A percentile compares a stretch with the other conserved stretches of the same genome.
Conservation (phyloP, 352 stramenopile species). For the Globisporangium nodosum region DNA sequence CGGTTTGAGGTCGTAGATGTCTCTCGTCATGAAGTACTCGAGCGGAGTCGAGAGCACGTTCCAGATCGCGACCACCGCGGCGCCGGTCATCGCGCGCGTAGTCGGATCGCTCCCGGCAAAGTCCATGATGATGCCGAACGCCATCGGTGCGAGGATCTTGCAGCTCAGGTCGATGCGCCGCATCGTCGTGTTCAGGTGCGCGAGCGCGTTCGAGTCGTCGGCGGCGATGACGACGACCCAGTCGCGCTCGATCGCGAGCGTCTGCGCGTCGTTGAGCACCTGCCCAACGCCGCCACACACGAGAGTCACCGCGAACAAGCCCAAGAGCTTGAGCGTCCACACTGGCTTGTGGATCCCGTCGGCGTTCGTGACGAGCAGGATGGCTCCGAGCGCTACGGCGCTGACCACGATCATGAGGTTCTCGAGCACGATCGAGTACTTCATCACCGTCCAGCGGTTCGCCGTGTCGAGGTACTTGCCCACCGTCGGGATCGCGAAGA, state of each 20-base stretch:
- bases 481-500: conserved; percentile 63
- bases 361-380: conserved; percentile 56
- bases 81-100: conserved; percentile 55
- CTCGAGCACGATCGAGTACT: conserved; percentile 64
- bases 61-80: conserved; percentile 62
- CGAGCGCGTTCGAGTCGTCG: conserved; percentile 37
- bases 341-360: conserved; percentile 46
- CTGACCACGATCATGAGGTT: conserved; percentile 76
- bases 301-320: conserved; percentile 45
- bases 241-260: conserved; percentile 75
- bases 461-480: conserved; percentile 55
- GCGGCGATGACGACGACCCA: conserved; percentile 80
- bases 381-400: conserved; percentile 45
- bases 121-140: conserved; percentile 78
- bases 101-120: conserved; percentile 57
- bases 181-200: conserved; percentile 70
- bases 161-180: conserved; percentile 77
- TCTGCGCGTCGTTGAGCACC: conserved; percentile 72
- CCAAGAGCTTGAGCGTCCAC: conserved; percentile 41
- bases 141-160: conserved; percentile 68
- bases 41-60: conserved; percentile 74
- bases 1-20: conserved; percentile 56
- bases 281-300: conserved; percentile 67
- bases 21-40: conserved; percentile 66
- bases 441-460: conserved; percentile 66